Evolutionary conservation across 2,329 filamentous ascomycete species (phyloP).

Genomic region (Ophiocordyceps australis): DNA sequence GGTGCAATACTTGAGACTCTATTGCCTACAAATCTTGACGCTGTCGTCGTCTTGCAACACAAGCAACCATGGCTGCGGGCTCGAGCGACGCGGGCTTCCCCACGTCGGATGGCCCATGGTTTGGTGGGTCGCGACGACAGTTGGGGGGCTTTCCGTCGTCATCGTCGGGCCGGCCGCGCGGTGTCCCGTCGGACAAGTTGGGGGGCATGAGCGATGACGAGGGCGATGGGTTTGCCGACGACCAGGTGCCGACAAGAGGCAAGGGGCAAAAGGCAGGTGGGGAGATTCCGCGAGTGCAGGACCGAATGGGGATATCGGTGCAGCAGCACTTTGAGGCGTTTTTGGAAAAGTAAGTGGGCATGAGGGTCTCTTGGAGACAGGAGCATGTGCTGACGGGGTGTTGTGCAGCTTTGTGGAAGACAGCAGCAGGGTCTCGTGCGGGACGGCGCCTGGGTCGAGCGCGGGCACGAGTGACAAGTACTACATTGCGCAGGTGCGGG

Average conservation of each 20-base stretch:
- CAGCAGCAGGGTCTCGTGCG: too few relatives aligned
- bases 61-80: constrained; percentile 24
- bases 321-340: constrained; percentile 66
- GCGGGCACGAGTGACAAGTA: constrained; percentile 62
- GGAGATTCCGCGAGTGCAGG: constrained; percentile 53
- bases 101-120: constrained; percentile 36
- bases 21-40: not conserved
- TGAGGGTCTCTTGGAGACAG: too few relatives aligned
- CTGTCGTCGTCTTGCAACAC: not conserved
- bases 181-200: constrained; percentile 43
- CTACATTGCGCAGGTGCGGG: constrained; percentile 70
- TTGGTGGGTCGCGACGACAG: constrained; percentile 21
- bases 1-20: too few relatives aligned
- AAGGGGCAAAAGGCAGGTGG: constrained; percentile 26
- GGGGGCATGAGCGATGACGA: constrained; percentile 44
- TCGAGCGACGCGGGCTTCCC: constrained; percentile 36
- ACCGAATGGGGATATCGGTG: constrained; percentile 56
- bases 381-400: too few relatives aligned
- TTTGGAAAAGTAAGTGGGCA: constrained; percentile 43
- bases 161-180: constrained; percentile 32
- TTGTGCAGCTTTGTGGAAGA: constrained; percentile 51
- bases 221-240: constrained; percentile 43
- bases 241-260: constrained; percentile 36
- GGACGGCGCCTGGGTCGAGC: constrained; percentile 47
- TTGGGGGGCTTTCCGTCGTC: constrained; percentile 27